Percentiles rank a stretch among this genome's conserved stretches.
Conservation (phyloP, 2,329 filamentous ascomycete genomes). For the Colletotrichum plurivorum region DNA sequence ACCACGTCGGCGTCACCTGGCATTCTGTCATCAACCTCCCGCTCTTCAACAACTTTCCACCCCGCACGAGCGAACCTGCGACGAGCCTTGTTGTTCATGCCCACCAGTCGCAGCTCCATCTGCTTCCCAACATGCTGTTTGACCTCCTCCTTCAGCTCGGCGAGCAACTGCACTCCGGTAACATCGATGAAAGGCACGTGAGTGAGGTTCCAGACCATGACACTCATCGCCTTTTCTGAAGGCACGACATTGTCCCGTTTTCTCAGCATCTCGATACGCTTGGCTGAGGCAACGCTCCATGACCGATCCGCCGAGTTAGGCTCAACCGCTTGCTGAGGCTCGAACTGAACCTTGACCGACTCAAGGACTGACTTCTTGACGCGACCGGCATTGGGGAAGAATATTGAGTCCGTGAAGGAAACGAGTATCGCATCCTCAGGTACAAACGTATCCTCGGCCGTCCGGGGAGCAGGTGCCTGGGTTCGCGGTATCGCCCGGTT, state of each 20-base stretch:
- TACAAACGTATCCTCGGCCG: slow-evolving; percentile 45
- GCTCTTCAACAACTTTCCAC: slow-evolving; percentile 50
- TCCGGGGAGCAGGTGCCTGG: slow-evolving; percentile 40
- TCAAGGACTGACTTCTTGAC: slow-evolving; percentile 65
- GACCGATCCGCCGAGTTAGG: slow-evolving; percentile 58
- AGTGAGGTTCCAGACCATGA: slow-evolving; percentile 67
- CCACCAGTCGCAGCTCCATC: slow-evolving; percentile 63
- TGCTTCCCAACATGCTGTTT: slow-evolving; percentile 62
- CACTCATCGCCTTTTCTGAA: slow-evolving; percentile 55
- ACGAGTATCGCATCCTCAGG: slow-evolving; percentile 69
- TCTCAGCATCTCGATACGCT: slow-evolving; percentile 62
- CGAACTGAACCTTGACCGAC: slow-evolving; percentile 56
- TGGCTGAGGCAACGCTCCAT: slow-evolving; percentile 68
- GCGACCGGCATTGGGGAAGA: slow-evolving; percentile 73
- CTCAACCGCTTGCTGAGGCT: slow-evolving; percentile 58
- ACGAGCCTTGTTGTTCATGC: slow-evolving; percentile 58
- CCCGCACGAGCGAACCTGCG: slow-evolving; percentile 55
- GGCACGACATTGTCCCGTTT: slow-evolving; percentile 52
- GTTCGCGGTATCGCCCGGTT: slow-evolving; percentile 49
- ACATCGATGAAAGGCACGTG: slow-evolving; percentile 67
- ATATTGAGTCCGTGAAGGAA: slow-evolving; percentile 68
- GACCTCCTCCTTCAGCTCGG: slow-evolving; percentile 63
- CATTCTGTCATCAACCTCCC: slow-evolving; percentile 46
- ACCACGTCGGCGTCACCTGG: slow-evolving; percentile 39
- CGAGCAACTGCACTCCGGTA: slow-evolving; percentile 65